Evolutionary conservation across 352 stramenopile genomes (phyloP), one percentile per base, ranked within the genome.

Genomic region (Phytophthora palmivora): DNA sequence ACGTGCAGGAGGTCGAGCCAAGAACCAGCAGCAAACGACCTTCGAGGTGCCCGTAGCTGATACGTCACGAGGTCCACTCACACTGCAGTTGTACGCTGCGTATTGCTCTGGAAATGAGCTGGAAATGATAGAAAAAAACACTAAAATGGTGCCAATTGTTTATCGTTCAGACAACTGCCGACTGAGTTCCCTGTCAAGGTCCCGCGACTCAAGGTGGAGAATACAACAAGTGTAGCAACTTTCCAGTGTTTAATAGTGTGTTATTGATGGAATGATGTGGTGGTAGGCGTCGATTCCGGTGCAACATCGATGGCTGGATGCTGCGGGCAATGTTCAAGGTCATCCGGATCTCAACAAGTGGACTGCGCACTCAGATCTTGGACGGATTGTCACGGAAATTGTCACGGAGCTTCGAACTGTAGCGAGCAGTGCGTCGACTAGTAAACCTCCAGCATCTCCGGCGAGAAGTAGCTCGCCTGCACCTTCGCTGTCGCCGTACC

Each of bases 21-120:
- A 89, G 71, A 92, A 95, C 70, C 84, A 91, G 51, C 78, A 92
- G 70, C 86, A 95, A 74, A 93, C 86, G 48, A 89, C 63, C 49
- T 95, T 95, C 51, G 87, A 95, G 46, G 84, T 93, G 43, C 61
- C 74, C 12, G 70, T 95, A 15, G 68, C 67, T 0, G 79, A 94
- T 36, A 92, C 85, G 12, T 28, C 77, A 33, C 75, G 81, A 32
- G 81, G 87, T 0, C 64, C 62, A 37, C 58, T 92, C 1, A 24
- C 53, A 11, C 46, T 93, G 54, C 53, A 76, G 16, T 38, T 94
- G 85, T 94, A 63, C 21, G 69, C 30, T 47, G 12, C 4, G 2
- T 38, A 43, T 54, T 45, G 10, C 6, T 50, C 26, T 36, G 18
- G 24, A 58, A 50, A 37, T 21, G 36, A 14, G 12, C 8, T 9